Percentiles rank a stretch among this genome's conserved stretches.
phyloP scores from a whole-genome alignment of 2,329 filamentous ascomycete genomes.

The Leptographium flavum region DNA sequence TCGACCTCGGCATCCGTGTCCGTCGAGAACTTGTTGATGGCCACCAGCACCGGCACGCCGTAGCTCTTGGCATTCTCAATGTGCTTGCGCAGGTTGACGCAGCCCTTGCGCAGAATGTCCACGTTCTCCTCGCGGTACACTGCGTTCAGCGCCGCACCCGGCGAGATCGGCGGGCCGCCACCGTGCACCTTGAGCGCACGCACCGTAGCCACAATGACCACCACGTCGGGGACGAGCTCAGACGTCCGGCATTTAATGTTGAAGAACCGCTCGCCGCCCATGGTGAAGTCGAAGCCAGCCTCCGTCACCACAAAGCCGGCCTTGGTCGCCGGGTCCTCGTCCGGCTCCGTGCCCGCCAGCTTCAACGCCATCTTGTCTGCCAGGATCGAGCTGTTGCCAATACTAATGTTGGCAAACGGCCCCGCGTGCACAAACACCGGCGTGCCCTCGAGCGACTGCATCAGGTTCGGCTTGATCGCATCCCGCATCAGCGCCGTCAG shows the following conservation, averaged over 20 bases:
- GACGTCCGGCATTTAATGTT: conserved; percentile 99
- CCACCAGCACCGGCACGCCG: conserved; percentile 86
- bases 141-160: conserved; percentile 69
- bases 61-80: conserved; percentile 81
- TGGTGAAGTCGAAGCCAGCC: conserved; percentile 97
- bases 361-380: conserved; percentile 94
- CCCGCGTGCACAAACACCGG: conserved; percentile 96
- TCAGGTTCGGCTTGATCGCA: conserved; percentile 96
- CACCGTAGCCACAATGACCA: conserved; percentile 90
- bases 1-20: conserved; percentile 87
- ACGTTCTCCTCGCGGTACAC: conserved; percentile 91
- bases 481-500: conserved; percentile 93
- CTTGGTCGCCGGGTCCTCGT: conserved; percentile 72
- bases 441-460: conserved; percentile 95
- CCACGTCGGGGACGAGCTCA: conserved; percentile 80
- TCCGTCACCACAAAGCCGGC: conserved; percentile 92
- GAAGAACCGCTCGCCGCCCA: conserved; percentile 99
- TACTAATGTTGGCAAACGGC: conserved; percentile 96
- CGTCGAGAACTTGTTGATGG: conserved; percentile 91
- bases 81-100: conserved; percentile 90
- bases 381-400: conserved; percentile 88
- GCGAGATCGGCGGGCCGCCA: conserved; percentile 83
- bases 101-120: conserved; percentile 77
- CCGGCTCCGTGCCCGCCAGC: conserved; percentile 83
- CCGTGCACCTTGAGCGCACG: conserved; percentile 95